phyloP scores from a whole-genome alignment of 2,329 filamentous ascomycete species.

The Coniochaeta prunicola region DNA sequence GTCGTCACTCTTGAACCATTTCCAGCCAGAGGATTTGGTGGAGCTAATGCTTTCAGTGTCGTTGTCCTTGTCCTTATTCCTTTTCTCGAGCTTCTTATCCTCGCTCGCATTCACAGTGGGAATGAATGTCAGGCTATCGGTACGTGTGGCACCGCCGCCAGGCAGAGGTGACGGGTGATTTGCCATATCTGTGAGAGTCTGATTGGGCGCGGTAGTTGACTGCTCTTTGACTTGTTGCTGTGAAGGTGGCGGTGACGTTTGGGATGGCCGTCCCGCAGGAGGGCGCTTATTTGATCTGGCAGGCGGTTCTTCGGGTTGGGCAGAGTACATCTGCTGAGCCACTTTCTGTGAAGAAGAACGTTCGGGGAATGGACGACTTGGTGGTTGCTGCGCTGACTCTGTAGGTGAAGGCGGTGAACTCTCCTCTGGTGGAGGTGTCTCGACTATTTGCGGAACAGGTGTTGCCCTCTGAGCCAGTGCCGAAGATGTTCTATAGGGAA shows the following conservation, averaged over 20 bases:
- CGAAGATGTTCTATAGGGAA: slow-evolving; percentile 26
- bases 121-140: slow-evolving; percentile 73
- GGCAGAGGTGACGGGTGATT: slow-evolving; percentile 62
- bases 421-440: slow-evolving; percentile 46
- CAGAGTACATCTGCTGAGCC: slow-evolving; percentile 37
- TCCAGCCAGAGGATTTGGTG: slow-evolving; percentile 73
- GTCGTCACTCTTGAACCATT: slow-evolving; percentile 76
- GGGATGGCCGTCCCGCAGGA: slow-evolving; percentile 8
- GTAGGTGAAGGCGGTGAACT: slow-evolving; percentile 14
- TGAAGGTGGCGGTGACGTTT: slow-evolving; percentile 6
- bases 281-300: slow-evolving; percentile 23
- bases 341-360: slow-evolving; percentile 46
- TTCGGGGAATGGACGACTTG: slow-evolving; percentile 36
- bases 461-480: slow-evolving; percentile 19
- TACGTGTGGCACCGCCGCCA: slow-evolving; percentile 58
- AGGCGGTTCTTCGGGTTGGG: slow-evolving; percentile 22
- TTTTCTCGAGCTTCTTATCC: slow-evolving; percentile 69
- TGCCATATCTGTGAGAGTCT: slow-evolving; percentile 57
- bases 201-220: slow-evolving; percentile 27
- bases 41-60: slow-evolving; percentile 63
- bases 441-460: slow-evolving; percentile 53
- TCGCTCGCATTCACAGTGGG: slow-evolving; percentile 58
- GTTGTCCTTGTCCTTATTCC: slow-evolving; percentile 59
- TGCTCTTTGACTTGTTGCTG: slow-evolving; percentile 15
- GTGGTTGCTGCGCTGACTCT: slow-evolving; percentile 8